phyloP scores from a whole-genome alignment of 495 filamentous ascomycete genomes.

The Corynascus novoguineensis region DNA sequence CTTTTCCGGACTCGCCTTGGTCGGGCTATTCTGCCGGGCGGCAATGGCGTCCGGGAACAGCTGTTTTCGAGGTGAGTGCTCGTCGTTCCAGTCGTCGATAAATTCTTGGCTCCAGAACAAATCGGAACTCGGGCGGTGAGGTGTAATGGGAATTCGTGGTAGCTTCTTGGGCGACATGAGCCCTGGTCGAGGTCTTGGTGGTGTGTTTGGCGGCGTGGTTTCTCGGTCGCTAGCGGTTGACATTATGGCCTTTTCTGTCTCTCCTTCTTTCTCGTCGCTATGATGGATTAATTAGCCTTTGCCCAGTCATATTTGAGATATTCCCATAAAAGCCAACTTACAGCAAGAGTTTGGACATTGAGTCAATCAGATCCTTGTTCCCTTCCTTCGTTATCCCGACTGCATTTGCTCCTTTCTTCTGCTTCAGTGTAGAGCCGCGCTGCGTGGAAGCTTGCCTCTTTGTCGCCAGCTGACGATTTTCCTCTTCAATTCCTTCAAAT shows the following conservation, averaged over 20 bases:
- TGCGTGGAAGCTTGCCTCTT: background rate
- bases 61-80: conserved; percentile 65
- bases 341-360: conserved; percentile 24
- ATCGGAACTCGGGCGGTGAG: conserved; percentile 63
- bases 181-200: conserved; percentile 25
- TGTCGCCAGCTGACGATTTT: background rate
- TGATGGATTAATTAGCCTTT: background rate
- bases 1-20: conserved; percentile 56
- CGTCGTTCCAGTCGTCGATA: conserved; percentile 77
- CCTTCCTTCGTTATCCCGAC: background rate
- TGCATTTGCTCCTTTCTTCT: background rate
- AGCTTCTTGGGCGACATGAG: conserved; percentile 38
- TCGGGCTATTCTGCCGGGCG: conserved; percentile 16
- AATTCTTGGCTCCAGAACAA: conserved; percentile 74
- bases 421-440: background rate
- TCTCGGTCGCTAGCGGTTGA: background rate
- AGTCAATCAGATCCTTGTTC: conserved; percentile 20
- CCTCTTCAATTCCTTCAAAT: background rate
- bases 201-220: conserved; percentile 23
- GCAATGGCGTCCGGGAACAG: conserved; percentile 29
- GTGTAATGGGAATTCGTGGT: conserved; percentile 33
- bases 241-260: background rate
- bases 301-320: no score
- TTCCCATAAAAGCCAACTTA: conserved; percentile 2
- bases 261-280: conserved; percentile 9